A percentile compares a stretch with the other conserved stretches of the same genome.
These are phyloP conservation scores for Gracilariopsis chorda DNA, from an alignment of 23 red algal genomes.

Conservation along the genomic window DNA sequence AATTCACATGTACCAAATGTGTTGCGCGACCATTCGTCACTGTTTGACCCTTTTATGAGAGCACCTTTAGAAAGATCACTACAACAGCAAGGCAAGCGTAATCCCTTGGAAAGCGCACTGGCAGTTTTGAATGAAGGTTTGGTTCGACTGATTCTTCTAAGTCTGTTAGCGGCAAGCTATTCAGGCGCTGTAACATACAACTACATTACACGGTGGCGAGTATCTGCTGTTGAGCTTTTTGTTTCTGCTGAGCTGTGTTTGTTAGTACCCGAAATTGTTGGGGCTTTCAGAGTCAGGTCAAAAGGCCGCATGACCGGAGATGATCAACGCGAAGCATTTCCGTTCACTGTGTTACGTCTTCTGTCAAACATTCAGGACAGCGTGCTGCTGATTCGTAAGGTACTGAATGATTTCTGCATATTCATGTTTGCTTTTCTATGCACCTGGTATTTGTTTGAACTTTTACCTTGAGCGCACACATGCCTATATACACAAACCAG, in stretches of 20 bases:
- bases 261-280: not conserved
- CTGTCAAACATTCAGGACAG: not conserved
- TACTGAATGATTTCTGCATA: conserved; percentile 18
- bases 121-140: not conserved
- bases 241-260: conserved; percentile 11
- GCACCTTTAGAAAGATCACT: not conserved
- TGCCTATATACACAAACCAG: too few species aligned
- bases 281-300: not conserved
- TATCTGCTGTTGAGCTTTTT: conserved; percentile 23
- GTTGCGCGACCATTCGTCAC: not conserved
- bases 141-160: not conserved
- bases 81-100: not conserved
- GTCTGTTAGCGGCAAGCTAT: not conserved
- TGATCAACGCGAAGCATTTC: not conserved
- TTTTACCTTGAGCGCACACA: too few species aligned
- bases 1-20: not conserved
- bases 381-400: not conserved
- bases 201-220: conserved; percentile 1
- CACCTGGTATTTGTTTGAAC: not conserved
- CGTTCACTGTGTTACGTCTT: not conserved
- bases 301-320: not conserved
- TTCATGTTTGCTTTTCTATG: conserved; percentile 28
- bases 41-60: too few species aligned
- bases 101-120: not conserved
- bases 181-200: not conserved